Evolutionary conservation across 176 grass and related monocot genomes (phyloP), one percentile per base, ranked within the genome.

Genomic region (Cenchrus purpureus): DNA sequence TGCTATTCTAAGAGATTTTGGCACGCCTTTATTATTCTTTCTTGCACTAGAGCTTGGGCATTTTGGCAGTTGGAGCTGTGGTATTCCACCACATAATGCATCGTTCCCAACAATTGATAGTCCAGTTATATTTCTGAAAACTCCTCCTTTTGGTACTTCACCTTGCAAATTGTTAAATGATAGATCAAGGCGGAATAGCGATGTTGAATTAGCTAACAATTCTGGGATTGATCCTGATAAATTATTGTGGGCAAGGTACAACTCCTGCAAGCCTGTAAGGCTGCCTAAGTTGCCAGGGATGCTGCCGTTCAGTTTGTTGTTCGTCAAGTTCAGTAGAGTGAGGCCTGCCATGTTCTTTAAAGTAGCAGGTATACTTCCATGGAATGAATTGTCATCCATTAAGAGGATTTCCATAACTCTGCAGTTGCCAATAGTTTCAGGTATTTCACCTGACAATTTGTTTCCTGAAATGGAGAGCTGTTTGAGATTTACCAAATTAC

Each of bases 141-240:
- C 6, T 9, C 83, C 51, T 13, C 61, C 2, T 82, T 44, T 82
- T 43, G 88, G 88, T 40, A 90, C 71, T 72, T 80, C 31, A 20
- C 83, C 88, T 1, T 72, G 70, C 34, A 90, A 75, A 62, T 91
- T 53, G 58, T 91, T 79, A 59, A 65, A 91, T 4, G 79, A 87
- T 31, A 84, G 49, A 73, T 91, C 78, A 3, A 91, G 60, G 2
- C 12, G 43, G 16, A 12, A 2, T 1, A 77, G 25, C 1, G 70
- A 20, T 15, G 22, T 65, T 77, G 19, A 60, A 22, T 76, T 60
- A 2, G 55, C 71, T 49, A 88, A 57, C 1, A n/a, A 12, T 29
- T n/a, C 73, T 7, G 83, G 88, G 12, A 90, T 80, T 19, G 32
- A 10, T 20, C 82, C 87, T 16, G 82, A 85, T 8, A 76, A 82